phyloP scores from a whole-genome alignment of 1,139 yeast genomes.

The Suhomyces yuchorum region DNA sequence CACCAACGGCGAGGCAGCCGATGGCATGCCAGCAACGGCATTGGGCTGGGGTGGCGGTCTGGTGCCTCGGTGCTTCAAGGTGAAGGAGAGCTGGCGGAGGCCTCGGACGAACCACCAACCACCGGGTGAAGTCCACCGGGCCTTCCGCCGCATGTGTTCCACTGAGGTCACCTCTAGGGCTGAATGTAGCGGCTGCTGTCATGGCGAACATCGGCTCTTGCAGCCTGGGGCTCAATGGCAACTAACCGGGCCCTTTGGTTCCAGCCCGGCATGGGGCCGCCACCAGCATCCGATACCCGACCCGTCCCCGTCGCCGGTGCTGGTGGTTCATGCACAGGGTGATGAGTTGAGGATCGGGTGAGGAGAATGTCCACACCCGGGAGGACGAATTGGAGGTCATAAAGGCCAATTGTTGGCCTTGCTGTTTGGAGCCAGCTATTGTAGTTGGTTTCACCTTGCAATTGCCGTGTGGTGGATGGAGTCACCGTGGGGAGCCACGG shows the following conservation, averaged over 20 bases:
- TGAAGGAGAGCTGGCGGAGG: not conserved
- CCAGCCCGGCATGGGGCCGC: too few species aligned
- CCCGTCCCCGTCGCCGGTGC: too few species aligned
- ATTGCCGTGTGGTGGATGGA: not conserved
- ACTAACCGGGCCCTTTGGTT: too few species aligned
- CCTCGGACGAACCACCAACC: too few species aligned
- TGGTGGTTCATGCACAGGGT: not conserved
- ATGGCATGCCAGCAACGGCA: constrained; percentile 5
- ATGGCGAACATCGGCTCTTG: too few species aligned
- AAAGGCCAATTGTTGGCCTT: not conserved
- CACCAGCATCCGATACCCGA: too few species aligned
- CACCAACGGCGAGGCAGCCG: constrained; percentile 7
- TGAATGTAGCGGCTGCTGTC: too few species aligned
- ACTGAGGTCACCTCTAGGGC: too few species aligned
- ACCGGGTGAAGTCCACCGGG: too few species aligned
- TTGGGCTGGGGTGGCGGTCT: not conserved
- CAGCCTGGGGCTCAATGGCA: too few species aligned
- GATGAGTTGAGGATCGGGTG: not conserved
- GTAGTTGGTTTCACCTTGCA: not conserved
- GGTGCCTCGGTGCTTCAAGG: not conserved
- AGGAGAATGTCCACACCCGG: not conserved
- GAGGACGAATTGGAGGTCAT: not conserved
- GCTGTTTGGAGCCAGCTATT: not conserved
- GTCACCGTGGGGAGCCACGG: not conserved
- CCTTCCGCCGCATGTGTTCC: too few species aligned